Conservation (phyloP, 2,329 filamentous ascomycete species). For the Scolecobasidium constrictum region DNA sequence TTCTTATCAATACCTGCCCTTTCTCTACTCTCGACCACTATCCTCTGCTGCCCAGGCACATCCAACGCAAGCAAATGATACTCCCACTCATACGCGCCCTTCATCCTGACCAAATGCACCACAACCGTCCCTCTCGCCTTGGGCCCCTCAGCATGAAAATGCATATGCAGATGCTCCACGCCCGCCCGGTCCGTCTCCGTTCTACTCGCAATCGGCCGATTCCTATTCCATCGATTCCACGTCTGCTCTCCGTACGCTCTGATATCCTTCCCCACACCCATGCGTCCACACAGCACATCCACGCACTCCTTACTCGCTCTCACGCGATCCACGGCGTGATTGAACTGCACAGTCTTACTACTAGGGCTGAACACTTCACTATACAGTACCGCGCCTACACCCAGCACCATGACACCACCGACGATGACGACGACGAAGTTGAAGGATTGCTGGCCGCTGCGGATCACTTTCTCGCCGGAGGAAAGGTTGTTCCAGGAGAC, state of each 20-base stretch:
- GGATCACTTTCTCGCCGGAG: constrained; percentile 63
- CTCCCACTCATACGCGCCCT: constrained; percentile 55
- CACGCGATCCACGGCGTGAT: constrained; percentile 71
- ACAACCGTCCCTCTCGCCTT: constrained; percentile 61
- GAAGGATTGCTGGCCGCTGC: constrained; percentile 82
- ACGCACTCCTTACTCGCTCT: constrained; percentile 61
- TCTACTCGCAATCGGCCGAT: constrained; percentile 42
- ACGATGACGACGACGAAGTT: constrained; percentile 71
- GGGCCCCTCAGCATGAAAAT: constrained; percentile 70
- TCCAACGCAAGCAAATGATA: constrained; percentile 77
- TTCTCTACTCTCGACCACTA: constrained; percentile 9
- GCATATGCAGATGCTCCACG: constrained; percentile 70
- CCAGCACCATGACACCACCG: constrained; percentile 65
- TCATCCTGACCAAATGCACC: constrained; percentile 64
- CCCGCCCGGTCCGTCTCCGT: constrained; percentile 47
- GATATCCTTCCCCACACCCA: constrained; percentile 53
- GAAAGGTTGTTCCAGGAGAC: constrained; percentile 74
- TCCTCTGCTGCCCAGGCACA: constrained; percentile 29
- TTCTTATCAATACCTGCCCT: constrained; percentile 2
- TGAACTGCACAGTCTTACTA: constrained; percentile 81
- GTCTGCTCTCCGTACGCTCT: constrained; percentile 72
- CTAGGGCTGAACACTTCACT: constrained; percentile 72
- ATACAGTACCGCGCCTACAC: constrained; percentile 69
- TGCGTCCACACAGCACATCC: constrained; percentile 58
- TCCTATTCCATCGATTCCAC: constrained; percentile 67